Evolutionary conservation across 305 asterid genomes (phyloP).

Genomic region (Fraxinus paxiana): DNA sequence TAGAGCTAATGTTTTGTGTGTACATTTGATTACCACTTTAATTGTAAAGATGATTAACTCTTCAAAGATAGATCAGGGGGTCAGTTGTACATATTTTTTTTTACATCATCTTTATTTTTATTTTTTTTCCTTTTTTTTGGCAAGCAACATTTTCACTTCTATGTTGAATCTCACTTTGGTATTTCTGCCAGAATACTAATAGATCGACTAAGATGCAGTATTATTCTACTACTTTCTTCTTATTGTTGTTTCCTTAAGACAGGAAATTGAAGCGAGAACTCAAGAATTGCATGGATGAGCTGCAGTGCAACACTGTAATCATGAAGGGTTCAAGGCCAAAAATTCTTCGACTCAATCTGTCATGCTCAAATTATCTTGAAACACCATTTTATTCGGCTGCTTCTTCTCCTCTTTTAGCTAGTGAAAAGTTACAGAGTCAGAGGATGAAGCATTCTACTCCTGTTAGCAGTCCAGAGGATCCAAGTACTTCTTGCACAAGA

Average conservation of each 20-base stretch:
- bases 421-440: constrained; percentile 29
- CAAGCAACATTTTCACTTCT: neutral
- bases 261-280: constrained; percentile 74
- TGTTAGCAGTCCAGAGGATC: constrained; percentile 65
- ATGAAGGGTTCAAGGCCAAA: constrained; percentile 79
- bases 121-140: neutral
- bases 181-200: neutral
- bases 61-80: neutral
- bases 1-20: neutral
- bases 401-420: constrained; percentile 52
- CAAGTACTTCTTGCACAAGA: constrained; percentile 50
- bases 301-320: constrained; percentile 71
- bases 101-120: neutral
- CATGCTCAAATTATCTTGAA: constrained; percentile 43
- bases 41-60: neutral
- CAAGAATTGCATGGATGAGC: constrained; percentile 66
- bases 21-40: neutral
- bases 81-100: neutral
- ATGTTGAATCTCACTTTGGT: neutral
- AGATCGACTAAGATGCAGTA: neutral
- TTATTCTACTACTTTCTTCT: constrained; percentile 16
- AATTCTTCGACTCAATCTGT: constrained; percentile 76
- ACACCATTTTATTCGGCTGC: constrained; percentile 57
- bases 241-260: constrained; percentile 32
- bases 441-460: constrained; percentile 59